These are phyloP conservation scores for Diplodia corticola DNA, from an alignment of 2,329 filamentous ascomycete species.

Conservation along the genomic window DNA sequence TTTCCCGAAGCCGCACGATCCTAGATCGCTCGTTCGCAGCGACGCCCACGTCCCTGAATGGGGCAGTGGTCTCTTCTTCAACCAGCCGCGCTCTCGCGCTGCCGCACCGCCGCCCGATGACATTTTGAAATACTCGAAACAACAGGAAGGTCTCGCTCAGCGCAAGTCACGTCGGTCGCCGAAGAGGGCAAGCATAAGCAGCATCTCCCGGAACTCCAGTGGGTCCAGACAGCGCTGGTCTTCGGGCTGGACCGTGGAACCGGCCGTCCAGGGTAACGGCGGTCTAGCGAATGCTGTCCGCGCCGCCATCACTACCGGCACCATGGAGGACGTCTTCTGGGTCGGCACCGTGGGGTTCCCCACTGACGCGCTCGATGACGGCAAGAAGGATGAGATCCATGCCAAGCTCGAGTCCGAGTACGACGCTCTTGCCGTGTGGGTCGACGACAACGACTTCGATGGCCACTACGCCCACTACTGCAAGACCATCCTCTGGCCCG, in stretches of 20 bases:
- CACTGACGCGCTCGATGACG: constrained; percentile 76
- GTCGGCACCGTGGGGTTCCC: constrained; percentile 93
- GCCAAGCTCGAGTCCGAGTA: constrained; percentile 78
- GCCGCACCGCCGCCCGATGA: constrained; percentile 73
- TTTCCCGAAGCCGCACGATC: constrained; percentile 52
- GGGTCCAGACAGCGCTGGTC: constrained; percentile 61
- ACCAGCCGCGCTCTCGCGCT: constrained; percentile 73
- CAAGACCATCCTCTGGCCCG: constrained; percentile 96
- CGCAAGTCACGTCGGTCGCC: constrained; percentile 28
- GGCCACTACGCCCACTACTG: constrained; percentile 95
- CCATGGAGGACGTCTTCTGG: constrained; percentile 76
- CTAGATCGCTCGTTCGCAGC: constrained; percentile 62
- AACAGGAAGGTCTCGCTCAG: constrained; percentile 39
- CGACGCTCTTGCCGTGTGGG: constrained; percentile 80
- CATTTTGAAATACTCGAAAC: constrained; percentile 67
- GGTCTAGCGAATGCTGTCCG: constrained; percentile 86
- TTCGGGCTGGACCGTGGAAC: constrained; percentile 80
- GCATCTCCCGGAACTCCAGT: constrained; percentile 27
- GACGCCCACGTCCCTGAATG: constrained; percentile 76
- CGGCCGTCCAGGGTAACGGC: constrained; percentile 87
- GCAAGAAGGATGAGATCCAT: constrained; percentile 79
- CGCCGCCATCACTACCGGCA: constrained; percentile 69
- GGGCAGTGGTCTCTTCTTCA: constrained; percentile 62
- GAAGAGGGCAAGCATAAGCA: constrained; percentile 24
- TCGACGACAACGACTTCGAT: constrained; percentile 88